Conservation (phyloP, 2,329 filamentous ascomycete species). For the Periconia sp. region DNA sequence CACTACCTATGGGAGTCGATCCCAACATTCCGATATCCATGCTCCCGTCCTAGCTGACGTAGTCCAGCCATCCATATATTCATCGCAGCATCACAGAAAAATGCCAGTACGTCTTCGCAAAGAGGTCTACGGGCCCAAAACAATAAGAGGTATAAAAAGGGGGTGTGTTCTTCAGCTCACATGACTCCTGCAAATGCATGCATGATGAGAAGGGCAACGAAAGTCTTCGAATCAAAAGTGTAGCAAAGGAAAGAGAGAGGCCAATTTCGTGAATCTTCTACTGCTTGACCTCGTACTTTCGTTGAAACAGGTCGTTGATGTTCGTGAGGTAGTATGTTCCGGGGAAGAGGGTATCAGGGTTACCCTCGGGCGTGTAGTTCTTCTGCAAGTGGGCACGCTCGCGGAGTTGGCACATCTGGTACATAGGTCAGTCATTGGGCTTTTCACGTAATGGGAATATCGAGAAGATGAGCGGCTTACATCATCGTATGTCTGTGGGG, state of each 20-base stretch:
- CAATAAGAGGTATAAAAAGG: constrained; percentile 6
- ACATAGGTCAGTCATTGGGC: constrained; percentile 24
- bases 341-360: constrained; percentile 46
- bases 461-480: constrained; percentile 23
- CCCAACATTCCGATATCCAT: too few relatives aligned
- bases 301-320: constrained; percentile 55
- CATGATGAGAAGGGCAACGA: constrained; percentile 20
- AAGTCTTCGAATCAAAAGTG: constrained; percentile 27
- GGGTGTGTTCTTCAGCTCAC: not conserved
- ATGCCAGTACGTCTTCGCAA: not conserved
- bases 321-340: constrained; percentile 55
- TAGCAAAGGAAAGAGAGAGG: not conserved
- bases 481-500: constrained; percentile 53
- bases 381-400: constrained; percentile 55
- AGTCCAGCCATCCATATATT: not conserved
- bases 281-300: constrained; percentile 53
- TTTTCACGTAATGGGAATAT: not conserved
- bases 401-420: constrained; percentile 54
- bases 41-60: too few relatives aligned
- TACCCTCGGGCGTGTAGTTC: constrained; percentile 50
- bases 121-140: constrained; percentile 3
- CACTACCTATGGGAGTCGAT: too few relatives aligned
- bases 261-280: constrained; percentile 26
- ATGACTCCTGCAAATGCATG: constrained; percentile 38
- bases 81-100: not conserved